phyloP scores from a whole-genome alignment of 2,329 filamentous ascomycete genomes.

The Fusarium sp. region DNA sequence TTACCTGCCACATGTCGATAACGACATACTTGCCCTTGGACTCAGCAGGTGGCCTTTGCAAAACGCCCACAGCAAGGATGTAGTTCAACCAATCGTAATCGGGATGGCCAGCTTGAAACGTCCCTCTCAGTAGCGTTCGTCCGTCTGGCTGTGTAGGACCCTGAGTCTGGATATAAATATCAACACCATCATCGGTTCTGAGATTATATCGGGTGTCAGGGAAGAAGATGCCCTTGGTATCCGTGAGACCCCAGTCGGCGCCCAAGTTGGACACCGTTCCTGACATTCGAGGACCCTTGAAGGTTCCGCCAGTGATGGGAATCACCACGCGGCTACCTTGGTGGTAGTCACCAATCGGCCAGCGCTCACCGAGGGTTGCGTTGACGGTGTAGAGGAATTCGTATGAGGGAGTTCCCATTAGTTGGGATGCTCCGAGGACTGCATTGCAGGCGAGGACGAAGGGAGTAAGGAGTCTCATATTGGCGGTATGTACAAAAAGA shows the following conservation, averaged over 20 bases:
- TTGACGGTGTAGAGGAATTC: constrained; percentile 42
- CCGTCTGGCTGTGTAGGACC: constrained; percentile 52
- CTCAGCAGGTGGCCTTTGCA: constrained; percentile 18
- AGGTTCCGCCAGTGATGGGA: constrained; percentile 51
- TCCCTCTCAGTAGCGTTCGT: constrained; percentile 39
- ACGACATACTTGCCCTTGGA: constrained; percentile 39
- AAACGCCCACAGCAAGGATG: constrained; percentile 44
- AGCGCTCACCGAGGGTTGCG: constrained; percentile 34
- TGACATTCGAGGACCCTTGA: constrained; percentile 50
- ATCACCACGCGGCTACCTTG: constrained; percentile 43
- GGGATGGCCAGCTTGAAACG: constrained; percentile 51
- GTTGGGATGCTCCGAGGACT: constrained; percentile 19
- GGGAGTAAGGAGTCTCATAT: constrained; percentile 22
- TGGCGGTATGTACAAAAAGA: background rate
- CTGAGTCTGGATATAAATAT: constrained; percentile 52
- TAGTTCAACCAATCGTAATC: constrained; percentile 54
- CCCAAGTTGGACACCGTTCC: constrained; percentile 49
- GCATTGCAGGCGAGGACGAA: constrained; percentile 3
- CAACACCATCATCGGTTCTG: constrained; percentile 52
- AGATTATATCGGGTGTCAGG: constrained; percentile 55
- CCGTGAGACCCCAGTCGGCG: constrained; percentile 53
- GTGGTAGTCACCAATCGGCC: constrained; percentile 40
- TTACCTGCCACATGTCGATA: constrained; percentile 44
- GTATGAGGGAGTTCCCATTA: constrained; percentile 30
- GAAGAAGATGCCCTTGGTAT: constrained; percentile 51